A percentile compares a stretch with the other conserved stretches of the same genome.
Conservation (phyloP, 2,329 filamentous ascomycete genomes). For the Cercospora sojina region DNA sequence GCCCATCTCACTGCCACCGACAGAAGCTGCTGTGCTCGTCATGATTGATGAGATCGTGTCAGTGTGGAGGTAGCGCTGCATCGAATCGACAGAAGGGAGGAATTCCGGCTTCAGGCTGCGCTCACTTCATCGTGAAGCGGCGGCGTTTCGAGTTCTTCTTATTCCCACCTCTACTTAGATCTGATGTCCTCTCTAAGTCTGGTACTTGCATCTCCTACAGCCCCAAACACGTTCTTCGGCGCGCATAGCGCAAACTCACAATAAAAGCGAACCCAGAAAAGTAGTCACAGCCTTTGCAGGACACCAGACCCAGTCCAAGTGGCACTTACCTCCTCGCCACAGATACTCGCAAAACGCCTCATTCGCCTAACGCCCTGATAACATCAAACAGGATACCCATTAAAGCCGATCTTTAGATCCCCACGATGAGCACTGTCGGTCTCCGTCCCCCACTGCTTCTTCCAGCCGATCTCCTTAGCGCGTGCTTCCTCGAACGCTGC, state of each 20-base stretch:
- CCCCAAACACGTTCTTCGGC: slow-evolving; percentile 1
- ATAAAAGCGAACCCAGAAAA: slow-evolving; percentile 13
- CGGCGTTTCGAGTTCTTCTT: slow-evolving; percentile 9
- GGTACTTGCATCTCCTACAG: neutral
- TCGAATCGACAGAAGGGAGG: neutral
- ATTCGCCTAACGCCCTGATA: slow-evolving; percentile 40
- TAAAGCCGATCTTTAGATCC: slow-evolving; percentile 50
- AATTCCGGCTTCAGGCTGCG: neutral
- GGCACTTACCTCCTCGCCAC: neutral
- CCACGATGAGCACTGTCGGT: slow-evolving; percentile 52
- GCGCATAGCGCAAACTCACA: slow-evolving; percentile 1
- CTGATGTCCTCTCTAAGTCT: slow-evolving; percentile 25
- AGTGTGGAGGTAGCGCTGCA: neutral
- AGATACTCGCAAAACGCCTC: slow-evolving; percentile 28
- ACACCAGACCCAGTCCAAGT: slow-evolving; percentile 11
- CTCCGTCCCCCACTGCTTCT: slow-evolving; percentile 71
- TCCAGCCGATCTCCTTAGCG: slow-evolving; percentile 68
- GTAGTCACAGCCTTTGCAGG: slow-evolving; percentile 8
- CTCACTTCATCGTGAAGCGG: neutral
- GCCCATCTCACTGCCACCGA: neutral
- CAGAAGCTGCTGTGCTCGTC: neutral
- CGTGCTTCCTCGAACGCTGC: slow-evolving; percentile 69
- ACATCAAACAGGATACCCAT: slow-evolving; percentile 51
- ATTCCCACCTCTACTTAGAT: slow-evolving; percentile 3
- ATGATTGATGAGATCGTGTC: neutral